These are phyloP conservation scores for Penicillium pulvis DNA, from an alignment of 495 filamentous ascomycete genomes.

Conservation along the genomic window DNA sequence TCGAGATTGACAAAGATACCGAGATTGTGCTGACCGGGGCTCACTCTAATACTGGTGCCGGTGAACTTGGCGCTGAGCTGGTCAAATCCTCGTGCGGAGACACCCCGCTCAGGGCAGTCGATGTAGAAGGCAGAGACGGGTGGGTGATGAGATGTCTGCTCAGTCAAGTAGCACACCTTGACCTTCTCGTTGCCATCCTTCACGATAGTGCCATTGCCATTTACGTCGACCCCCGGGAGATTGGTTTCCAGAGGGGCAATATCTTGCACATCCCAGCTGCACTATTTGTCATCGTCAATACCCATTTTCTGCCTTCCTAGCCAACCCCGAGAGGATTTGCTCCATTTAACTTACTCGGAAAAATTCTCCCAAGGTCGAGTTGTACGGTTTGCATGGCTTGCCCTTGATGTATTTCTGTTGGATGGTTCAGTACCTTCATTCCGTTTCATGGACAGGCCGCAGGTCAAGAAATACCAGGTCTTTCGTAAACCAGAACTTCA, in stretches of 20 bases:
- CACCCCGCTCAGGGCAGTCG: constrained; percentile 87
- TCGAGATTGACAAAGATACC: constrained; percentile 92
- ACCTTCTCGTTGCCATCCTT: constrained; percentile 55
- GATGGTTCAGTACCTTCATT: constrained; percentile 16
- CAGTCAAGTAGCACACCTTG: constrained; percentile 88
- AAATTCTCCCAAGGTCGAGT: constrained; percentile 96
- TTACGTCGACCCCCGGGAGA: constrained; percentile 37
- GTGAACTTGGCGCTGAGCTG: constrained; percentile 98
- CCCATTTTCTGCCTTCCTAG: background rate
- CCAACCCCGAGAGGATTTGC: background rate
- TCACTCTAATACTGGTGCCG: constrained; percentile 88
- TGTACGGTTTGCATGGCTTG: constrained; percentile 98
- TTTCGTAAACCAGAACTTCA: constrained; percentile 98
- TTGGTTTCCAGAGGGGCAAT: constrained; percentile 50
- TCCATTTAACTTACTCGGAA: constrained; percentile 67
- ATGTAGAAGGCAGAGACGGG: constrained; percentile 96
- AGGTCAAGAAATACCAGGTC: constrained; percentile 65
- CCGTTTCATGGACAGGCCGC: background rate
- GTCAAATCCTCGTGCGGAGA: constrained; percentile 88
- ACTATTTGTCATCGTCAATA: constrained; percentile 48
- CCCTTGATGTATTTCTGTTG: constrained; percentile 92
- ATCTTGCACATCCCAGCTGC: constrained; percentile 90
- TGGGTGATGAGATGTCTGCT: constrained; percentile 98
- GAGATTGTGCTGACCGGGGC: constrained; percentile 87
- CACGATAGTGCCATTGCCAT: constrained; percentile 34